These are phyloP conservation scores for Agrocybe pediades DNA, from an alignment of 768 basidiomycete genomes.

Conservation along the genomic window DNA sequence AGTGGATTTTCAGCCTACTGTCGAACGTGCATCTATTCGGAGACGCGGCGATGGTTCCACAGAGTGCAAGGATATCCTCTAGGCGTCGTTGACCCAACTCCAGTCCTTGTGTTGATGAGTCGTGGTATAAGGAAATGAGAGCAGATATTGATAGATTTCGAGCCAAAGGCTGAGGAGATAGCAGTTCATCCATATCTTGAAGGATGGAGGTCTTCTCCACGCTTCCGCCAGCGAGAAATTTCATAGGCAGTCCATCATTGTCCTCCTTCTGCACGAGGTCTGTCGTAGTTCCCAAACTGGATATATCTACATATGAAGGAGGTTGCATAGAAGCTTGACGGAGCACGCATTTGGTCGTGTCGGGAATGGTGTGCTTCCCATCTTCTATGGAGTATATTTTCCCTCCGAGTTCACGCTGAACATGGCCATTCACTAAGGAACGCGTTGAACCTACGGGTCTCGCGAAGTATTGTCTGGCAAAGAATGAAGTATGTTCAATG, in stretches of 20 bases:
- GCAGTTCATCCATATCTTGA: background rate
- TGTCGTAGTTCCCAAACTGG: no score
- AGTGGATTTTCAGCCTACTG: background rate
- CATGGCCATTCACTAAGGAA: background rate
- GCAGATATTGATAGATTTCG: background rate
- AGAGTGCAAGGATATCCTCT: background rate
- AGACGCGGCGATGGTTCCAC: constrained; percentile 1
- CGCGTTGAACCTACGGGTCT: background rate
- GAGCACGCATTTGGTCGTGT: no score
- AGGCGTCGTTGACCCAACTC: background rate
- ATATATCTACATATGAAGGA: no score
- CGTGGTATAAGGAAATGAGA: constrained; percentile 3
- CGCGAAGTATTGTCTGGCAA: background rate
- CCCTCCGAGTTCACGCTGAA: no score
- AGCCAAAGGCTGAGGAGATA: background rate
- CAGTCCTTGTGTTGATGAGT: background rate
- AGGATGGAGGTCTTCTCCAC: background rate
- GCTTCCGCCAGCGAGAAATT: background rate
- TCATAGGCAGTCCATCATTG: background rate
- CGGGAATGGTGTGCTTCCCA: no score
- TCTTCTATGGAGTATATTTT: no score
- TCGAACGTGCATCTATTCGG: background rate
- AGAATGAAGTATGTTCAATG: background rate
- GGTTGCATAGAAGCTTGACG: no score
- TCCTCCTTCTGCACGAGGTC: no score